phyloP scores from a whole-genome alignment of 2,329 filamentous ascomycete genomes.

The Colletotrichum sp. region DNA sequence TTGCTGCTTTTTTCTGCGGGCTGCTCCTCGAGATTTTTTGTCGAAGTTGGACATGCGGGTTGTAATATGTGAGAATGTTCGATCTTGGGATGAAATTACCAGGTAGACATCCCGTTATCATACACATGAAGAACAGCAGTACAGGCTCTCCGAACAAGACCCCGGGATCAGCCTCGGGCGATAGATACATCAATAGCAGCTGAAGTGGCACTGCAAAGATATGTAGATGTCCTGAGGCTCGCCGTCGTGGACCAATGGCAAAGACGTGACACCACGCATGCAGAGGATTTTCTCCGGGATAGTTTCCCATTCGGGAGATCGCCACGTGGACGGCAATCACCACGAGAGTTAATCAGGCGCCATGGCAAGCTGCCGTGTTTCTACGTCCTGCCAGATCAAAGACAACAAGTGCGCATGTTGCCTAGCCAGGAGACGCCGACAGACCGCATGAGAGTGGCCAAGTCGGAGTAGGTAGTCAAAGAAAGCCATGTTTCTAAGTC shows the following conservation, averaged over 20 bases:
- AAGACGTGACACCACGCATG: neutral
- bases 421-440: neutral
- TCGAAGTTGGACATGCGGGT: neutral
- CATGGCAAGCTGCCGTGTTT: neutral
- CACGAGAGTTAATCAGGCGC: neutral
- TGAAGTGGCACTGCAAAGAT: neutral
- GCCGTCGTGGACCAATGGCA: neutral
- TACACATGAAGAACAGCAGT: neutral
- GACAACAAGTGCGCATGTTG: neutral
- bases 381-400: neutral
- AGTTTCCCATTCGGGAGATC: neutral
- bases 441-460: neutral
- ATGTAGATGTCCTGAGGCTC: neutral
- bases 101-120: neutral
- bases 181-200: neutral
- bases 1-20: neutral
- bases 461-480: neutral
- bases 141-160: neutral
- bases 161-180: neutral
- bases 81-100: neutral
- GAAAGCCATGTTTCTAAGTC: neutral
- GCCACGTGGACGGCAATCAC: neutral
- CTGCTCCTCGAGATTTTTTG: neutral
- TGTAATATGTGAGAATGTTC: neutral
- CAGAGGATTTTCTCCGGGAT: neutral